Base-by-base conservation (phyloP, 331 rosid genomes). In the Quercus lobata region DNA sequence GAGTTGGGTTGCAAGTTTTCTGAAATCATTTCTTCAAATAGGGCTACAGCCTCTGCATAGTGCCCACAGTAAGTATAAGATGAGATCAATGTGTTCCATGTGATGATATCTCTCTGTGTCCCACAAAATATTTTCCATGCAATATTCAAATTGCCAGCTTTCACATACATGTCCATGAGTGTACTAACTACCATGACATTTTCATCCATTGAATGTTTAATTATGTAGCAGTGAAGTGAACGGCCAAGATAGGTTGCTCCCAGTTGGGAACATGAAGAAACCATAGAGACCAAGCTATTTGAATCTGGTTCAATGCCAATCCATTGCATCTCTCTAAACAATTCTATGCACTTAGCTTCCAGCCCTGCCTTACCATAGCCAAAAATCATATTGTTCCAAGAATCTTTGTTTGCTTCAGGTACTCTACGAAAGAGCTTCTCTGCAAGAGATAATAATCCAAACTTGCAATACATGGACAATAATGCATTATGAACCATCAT, bases 1-100 rank as follows among this genome's bases (percentile, higher is more conserved):
- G 84, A 71, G 74, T 89, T 87, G n/a, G 95, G 93, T 21, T 80
- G 74, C 52, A 77, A 69, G 56, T 82, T 86, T 70, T 88, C 85
- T 71, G 66, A 65, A 32, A 88, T 80, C 97, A 93, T 86, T 77
- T 82, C 68, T 25, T 90, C 78, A 80, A 84, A 90, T 69, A 91
- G 71, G 19, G 60, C 73, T 54, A 91, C 75, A 12, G 92, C 93
- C 83, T 86, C 88, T 56, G 73, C 76, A 52, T 75, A 80, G 74
- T 87, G 75, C 72, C 85, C 84, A 58, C 56, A 73, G 57, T 85
- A 88, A 74, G 79, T 75, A 74, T 88, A 84, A 65, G 90, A 87
- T 27, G 92, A 88, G 69, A 93, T 90, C 87, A 93, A 78, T 54
- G 93, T 75, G 81, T 91, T 93, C 98, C 97, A 93, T 19, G 97